Conservation (phyloP, 202 grass and related monocot species). For the Sporobolus alterniflorus region DNA sequence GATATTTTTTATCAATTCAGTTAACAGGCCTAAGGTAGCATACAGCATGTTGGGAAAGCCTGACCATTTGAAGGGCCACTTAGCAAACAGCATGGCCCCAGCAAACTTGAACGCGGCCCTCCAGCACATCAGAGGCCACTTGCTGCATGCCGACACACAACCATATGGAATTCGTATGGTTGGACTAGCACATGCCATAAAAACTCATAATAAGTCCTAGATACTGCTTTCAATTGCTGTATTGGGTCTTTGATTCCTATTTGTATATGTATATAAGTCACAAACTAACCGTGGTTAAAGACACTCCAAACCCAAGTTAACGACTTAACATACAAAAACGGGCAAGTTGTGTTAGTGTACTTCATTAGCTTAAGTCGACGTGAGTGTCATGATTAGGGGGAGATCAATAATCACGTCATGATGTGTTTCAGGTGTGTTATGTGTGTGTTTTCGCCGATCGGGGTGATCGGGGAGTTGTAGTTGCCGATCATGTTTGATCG, state of each 20-base stretch:
- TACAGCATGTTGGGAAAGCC: neutral
- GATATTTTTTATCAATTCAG: neutral
- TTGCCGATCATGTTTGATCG: no score
- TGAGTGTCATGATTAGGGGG: no score
- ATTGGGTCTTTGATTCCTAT: no score
- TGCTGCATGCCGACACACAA: neutral
- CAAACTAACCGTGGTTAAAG: constrained; percentile 1
- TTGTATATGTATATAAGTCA: neutral
- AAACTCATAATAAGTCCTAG: no score
- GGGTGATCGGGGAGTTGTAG: no score
- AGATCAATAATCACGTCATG: no score
- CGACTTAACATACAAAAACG: neutral
- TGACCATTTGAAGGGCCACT: neutral
- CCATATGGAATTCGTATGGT: neutral
- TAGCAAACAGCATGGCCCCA: neutral
- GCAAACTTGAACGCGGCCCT: neutral
- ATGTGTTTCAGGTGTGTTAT: no score
- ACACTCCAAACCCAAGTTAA: constrained; percentile 20
- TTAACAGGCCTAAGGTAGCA: neutral
- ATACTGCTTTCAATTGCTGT: no score
- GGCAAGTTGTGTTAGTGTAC: no score
- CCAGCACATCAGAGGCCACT: neutral
- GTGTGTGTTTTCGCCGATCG: no score
- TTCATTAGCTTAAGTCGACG: no score
- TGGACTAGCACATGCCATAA: neutral